These are phyloP conservation scores for Flaveria sonorensis DNA, from an alignment of 129 eudicot species.

Conservation along the genomic window DNA sequence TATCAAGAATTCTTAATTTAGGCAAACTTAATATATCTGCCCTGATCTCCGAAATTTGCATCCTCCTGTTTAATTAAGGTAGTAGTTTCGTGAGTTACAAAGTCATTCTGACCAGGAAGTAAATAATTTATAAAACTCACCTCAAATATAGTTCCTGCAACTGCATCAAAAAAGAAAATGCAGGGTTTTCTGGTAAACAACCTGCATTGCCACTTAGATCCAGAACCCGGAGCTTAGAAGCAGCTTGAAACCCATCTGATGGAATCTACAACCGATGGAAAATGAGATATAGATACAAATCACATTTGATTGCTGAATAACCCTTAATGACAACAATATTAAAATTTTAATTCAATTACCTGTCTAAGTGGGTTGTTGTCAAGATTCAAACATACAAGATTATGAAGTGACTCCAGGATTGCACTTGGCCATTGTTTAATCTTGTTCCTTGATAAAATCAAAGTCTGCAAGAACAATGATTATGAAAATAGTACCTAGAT, in stretches of 20 bases:
- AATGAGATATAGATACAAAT: constrained; percentile 3
- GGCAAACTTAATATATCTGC: constrained; percentile 49
- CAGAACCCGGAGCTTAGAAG: constrained; percentile 73
- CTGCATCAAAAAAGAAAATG: constrained; percentile 64
- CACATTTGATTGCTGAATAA: not conserved
- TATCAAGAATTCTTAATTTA: constrained; percentile 68
- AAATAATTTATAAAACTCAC: constrained; percentile 30
- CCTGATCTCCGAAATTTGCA: constrained; percentile 72
- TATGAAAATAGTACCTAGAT: constrained; percentile 14
- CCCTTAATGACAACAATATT: constrained; percentile 11
- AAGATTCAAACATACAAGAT: constrained; percentile 78
- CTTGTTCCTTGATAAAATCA: constrained; percentile 89
- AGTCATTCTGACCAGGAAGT: constrained; percentile 4
- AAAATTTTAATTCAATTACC: constrained; percentile 46
- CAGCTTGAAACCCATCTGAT: constrained; percentile 66
- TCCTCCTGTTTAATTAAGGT: constrained; percentile 57
- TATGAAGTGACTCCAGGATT: constrained; percentile 64
- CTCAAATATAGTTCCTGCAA: constrained; percentile 92
- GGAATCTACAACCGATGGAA: constrained; percentile 55
- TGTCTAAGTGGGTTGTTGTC: constrained; percentile 71
- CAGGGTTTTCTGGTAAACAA: constrained; percentile 66
- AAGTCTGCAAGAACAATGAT: constrained; percentile 50
- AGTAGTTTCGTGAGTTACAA: not conserved
- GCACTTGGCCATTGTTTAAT: constrained; percentile 86
- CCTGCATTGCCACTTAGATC: constrained; percentile 80